Evolutionary conservation across 352 stramenopile species (phyloP), one percentile per base, ranked within the genome.

Genomic region (Phytophthora cactorum): DNA sequence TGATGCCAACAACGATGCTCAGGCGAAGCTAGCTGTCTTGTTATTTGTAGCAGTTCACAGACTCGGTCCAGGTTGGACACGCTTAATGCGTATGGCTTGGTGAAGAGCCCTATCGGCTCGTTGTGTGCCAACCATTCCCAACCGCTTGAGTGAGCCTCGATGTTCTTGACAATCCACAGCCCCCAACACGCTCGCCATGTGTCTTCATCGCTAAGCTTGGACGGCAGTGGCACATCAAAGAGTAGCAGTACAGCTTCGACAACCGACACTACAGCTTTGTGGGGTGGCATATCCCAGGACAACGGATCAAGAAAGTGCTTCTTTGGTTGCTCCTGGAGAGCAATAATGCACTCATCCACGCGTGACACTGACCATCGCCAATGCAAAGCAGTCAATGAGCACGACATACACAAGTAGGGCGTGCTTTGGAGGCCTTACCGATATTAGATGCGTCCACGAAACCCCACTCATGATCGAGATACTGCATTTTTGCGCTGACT

Each of bases 101-200:
- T 92, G 70, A 92, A 91, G 1, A 92, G 46, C 4, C 84, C 84
- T 41, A 68, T 79, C 0, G 84, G 82, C 44, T 92, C 81, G 36
- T 92, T 90, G 34, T 77, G 77, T 10, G 82, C 59, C 56, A 81
- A 61, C 82, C 84, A 92, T 32, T 90, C 77, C 82, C 84, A 92
- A 7, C 82, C 81, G 31, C 72, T 59, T 2, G 76, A 76, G 63
- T 92, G 84, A 15, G 81, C 54, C 12, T 92, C 81, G 51, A 92
- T 84, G 66, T 92, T 92, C 67, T 90, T 92, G 59, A 90, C 80
- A 17, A 92, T 84, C 84, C 84, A 92, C 0, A 89, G 66, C 8
- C 70, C 80, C 84, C 84, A 92, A 62, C 74, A 70, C 0, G 56
- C 64, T 11, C 63, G 56, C 84, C 84, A 92, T 25, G 82, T 61